A percentile compares a stretch with the other conserved stretches of the same genome.
These are phyloP conservation scores for Chalaropsis ovoidea DNA, from an alignment of 2,329 filamentous ascomycete species.

Conservation along the genomic window DNA sequence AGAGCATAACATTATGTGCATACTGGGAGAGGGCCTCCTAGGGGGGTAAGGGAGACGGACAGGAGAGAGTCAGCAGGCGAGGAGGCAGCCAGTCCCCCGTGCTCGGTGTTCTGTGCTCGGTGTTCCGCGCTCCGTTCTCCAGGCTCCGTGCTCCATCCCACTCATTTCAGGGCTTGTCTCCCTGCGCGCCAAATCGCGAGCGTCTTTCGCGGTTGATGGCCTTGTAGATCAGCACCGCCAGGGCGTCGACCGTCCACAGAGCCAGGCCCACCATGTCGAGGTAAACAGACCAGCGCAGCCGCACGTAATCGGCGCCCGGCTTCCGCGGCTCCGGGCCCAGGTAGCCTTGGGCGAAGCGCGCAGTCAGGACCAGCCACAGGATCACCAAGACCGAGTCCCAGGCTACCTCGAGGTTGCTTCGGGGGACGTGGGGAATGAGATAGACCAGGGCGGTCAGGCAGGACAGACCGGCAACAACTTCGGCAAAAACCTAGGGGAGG, in stretches of 20 bases:
- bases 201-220: constrained; percentile 16
- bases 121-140: no score
- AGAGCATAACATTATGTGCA: not conserved
- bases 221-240: constrained; percentile 21
- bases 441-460: constrained; percentile 22
- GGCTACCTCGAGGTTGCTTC: constrained; percentile 20
- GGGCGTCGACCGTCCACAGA: constrained; percentile 21
- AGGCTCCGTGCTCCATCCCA: not conserved
- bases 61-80: no score
- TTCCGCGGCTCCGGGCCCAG: constrained; percentile 20
- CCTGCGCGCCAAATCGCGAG: not conserved
- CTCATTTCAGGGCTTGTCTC: not conserved
- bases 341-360: constrained; percentile 20
- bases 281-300: constrained; percentile 23
- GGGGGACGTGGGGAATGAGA: constrained; percentile 22
- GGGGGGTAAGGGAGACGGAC: not conserved
- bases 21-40: not conserved
- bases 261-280: constrained; percentile 21
- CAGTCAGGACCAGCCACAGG: constrained; percentile 23
- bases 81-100: not conserved
- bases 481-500: constrained; percentile 18
- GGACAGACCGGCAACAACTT: constrained; percentile 19
- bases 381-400: constrained; percentile 22
- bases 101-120: not conserved
- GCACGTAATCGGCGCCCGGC: constrained; percentile 20